A percentile compares a stretch with the other conserved stretches of the same genome.
Evolutionary conservation across 116 monocot species (phyloP).

Genomic region (Thalassia testudinum): DNA sequence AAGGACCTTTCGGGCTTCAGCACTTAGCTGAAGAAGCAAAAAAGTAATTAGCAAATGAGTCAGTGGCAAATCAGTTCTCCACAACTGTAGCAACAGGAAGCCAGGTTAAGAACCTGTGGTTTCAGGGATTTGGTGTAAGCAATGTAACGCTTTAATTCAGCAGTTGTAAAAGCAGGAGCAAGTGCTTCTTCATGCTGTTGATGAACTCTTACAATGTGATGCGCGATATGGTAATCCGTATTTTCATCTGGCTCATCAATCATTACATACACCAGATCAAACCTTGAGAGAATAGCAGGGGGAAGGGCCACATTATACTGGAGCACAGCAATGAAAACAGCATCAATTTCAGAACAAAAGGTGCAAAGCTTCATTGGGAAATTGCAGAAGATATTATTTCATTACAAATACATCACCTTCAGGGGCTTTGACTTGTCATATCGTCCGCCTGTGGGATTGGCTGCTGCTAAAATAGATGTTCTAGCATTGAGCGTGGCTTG

Average conservation of each 20-base stretch:
- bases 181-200: constrained; percentile 90
- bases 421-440: constrained; percentile 95
- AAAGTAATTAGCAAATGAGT: neutral
- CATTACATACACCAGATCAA: constrained; percentile 96
- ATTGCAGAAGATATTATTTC: too few relatives aligned
- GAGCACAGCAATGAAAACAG: constrained; percentile 6
- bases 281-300: constrained; percentile 94
- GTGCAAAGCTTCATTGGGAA: too few relatives aligned
- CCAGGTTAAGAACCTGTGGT: constrained; percentile 42
- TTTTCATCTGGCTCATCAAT: constrained; percentile 97
- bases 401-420: constrained; percentile 44
- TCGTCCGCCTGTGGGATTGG: constrained; percentile 86
- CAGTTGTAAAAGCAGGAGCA: constrained; percentile 70
- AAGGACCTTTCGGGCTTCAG: constrained; percentile 68
- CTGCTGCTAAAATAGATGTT: constrained; percentile 86
- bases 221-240: constrained; percentile 88
- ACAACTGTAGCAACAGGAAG: neutral
- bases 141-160: constrained; percentile 87
- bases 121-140: constrained; percentile 78
- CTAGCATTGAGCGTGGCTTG: constrained; percentile 92
- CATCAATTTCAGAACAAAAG: neutral
- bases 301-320: constrained; percentile 98
- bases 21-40: constrained; percentile 40
- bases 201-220: constrained; percentile 96
- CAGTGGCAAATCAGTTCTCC: neutral